phyloP scores from a whole-genome alignment of 2,329 filamentous ascomycete genomes.

The Tolypocladium sp. region DNA sequence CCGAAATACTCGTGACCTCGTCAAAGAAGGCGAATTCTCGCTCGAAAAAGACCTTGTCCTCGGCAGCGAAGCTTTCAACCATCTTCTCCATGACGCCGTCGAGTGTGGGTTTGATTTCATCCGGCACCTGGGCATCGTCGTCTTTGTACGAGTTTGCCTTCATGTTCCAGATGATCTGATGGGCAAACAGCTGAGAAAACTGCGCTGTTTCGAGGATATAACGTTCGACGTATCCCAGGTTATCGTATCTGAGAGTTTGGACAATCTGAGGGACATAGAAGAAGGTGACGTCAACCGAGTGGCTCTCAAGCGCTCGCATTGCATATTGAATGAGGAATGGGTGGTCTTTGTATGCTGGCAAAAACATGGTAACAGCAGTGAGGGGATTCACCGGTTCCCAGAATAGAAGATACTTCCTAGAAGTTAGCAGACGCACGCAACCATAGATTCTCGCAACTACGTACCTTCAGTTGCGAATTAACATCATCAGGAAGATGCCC shows the following conservation, averaged over 20 bases:
- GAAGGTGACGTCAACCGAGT: conserved; percentile 94
- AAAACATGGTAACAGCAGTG: conserved; percentile 85
- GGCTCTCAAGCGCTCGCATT: conserved; percentile 87
- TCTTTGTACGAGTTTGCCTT: conserved; percentile 98
- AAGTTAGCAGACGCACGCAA: conserved; percentile 7
- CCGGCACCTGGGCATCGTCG: conserved; percentile 81
- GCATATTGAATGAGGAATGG: conserved; percentile 94
- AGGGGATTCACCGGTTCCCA: conserved; percentile 92
- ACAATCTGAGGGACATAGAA: conserved; percentile 99
- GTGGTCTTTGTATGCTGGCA: conserved; percentile 84
- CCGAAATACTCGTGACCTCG: conserved; percentile 90
- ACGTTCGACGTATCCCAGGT: conserved; percentile 85
- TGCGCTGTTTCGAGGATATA: conserved; percentile 97
- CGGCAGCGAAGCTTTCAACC: conserved; percentile 68
- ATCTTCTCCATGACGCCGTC: conserved; percentile 84
- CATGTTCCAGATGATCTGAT: conserved; percentile 99
- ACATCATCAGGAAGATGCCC: conserved; percentile 69
- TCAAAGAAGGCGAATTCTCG: conserved; percentile 97
- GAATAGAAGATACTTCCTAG: conserved; percentile 68
- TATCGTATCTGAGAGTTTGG: conserved; percentile 87
- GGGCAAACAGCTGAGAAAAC: conserved; percentile 95
- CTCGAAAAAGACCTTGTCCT: conserved; percentile 82
- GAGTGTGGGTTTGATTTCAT: conserved; percentile 85
- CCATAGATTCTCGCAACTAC: not conserved
- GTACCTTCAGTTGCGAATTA: conserved; percentile 68